phyloP scores from a whole-genome alignment of 805 yeast genomes.

The Blastobotrys attinorum region DNA sequence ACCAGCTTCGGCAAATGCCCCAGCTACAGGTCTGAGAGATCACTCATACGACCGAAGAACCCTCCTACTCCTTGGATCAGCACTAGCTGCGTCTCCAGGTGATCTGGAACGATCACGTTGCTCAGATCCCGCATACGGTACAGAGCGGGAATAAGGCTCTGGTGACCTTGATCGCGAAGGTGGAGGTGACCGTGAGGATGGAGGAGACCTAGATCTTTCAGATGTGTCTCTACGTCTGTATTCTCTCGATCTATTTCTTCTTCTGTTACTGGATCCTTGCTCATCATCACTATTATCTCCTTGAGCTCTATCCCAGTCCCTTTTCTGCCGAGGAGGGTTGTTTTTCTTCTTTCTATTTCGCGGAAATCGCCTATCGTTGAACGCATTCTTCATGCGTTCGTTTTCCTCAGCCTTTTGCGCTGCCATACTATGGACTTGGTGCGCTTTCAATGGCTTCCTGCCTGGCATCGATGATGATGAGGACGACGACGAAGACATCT shows the following conservation, averaged over 20 bases:
- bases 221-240: neutral
- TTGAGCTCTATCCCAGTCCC: neutral
- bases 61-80: neutral
- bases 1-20: no score
- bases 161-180: no score
- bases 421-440: slow-evolving; percentile 17
- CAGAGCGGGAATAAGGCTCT: no score
- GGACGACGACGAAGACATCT: neutral
- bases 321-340: neutral
- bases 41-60: neutral
- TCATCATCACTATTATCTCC: neutral
- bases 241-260: neutral
- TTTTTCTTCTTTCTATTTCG: no score
- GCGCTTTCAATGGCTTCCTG: slow-evolving; percentile 1
- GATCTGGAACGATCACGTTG: no score
- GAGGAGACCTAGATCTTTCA: no score
- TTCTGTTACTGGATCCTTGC: neutral
- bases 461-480: neutral
- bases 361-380: no score
- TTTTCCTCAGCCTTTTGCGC: slow-evolving; percentile 14
- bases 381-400: slow-evolving; percentile 13
- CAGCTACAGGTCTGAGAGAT: no score
- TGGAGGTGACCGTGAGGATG: no score
- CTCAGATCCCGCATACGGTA: no score
- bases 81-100: no score